These are phyloP conservation scores for Colletotrichum phormii DNA, from an alignment of 2,329 filamentous ascomycete species.

Conservation along the genomic window DNA sequence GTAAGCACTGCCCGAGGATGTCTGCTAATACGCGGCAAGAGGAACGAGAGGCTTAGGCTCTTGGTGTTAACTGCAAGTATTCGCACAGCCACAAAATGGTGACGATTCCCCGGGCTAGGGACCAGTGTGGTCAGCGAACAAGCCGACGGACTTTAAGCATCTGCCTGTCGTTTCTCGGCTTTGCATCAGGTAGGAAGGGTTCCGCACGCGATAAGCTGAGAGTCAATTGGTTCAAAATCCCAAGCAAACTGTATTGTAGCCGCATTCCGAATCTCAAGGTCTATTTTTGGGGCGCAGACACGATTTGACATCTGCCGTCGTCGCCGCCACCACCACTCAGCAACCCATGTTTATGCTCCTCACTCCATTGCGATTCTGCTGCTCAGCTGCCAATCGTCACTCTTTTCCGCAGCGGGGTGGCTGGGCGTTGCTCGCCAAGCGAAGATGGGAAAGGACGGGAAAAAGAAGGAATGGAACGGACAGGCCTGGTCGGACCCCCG, in stretches of 20 bases:
- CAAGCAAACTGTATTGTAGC: neutral
- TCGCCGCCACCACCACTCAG: neutral
- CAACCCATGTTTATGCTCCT: slow-evolving; percentile 1
- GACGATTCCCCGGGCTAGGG: slow-evolving; percentile 10
- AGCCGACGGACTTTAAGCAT: neutral
- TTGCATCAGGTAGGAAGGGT: neutral
- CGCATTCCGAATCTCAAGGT: neutral
- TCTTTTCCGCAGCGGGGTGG: neutral
- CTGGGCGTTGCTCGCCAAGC: neutral
- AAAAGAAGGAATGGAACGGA: too few species aligned
- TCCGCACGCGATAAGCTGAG: neutral
- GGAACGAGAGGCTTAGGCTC: slow-evolving; percentile 12
- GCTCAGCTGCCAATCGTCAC: slow-evolving; percentile 21
- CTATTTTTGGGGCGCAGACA: slow-evolving; percentile 18
- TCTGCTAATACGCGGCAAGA: neutral
- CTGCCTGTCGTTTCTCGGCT: neutral
- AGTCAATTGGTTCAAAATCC: neutral
- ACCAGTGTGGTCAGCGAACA: slow-evolving; percentile 1
- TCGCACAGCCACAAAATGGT: slow-evolving; percentile 27
- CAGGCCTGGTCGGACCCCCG: neutral
- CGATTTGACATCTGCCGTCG: neutral
- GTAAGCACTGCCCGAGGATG: neutral
- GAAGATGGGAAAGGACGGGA: neutral
- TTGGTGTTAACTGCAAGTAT: neutral
- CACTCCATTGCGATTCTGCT: neutral